These are phyloP conservation scores for Artemisia annua DNA, from an alignment of 129 eudicot genomes.

Conservation along the genomic window DNA sequence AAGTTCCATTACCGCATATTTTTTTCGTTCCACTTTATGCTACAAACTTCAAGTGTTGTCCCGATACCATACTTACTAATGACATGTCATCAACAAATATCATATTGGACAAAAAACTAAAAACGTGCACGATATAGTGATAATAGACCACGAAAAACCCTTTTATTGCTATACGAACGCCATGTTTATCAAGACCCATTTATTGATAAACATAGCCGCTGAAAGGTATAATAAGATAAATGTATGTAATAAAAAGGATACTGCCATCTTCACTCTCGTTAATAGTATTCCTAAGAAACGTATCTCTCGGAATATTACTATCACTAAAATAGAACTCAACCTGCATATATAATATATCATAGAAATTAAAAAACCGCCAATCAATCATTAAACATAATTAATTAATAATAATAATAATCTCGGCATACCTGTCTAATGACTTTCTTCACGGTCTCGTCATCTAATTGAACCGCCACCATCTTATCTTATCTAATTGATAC, in stretches of 20 bases:
- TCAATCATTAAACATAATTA: neutral
- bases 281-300: slow-evolving; percentile 57
- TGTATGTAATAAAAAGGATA: slow-evolving; percentile 48
- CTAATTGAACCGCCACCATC: slow-evolving; percentile 49
- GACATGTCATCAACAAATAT: no score
- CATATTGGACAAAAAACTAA: no score
- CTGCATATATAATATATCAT: slow-evolving; percentile 33
- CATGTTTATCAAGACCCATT: neutral
- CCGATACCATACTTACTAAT: no score
- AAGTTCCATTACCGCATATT: no score
- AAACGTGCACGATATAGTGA: no score
- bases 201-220: neutral
- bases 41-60: no score
- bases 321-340: slow-evolving; percentile 96
- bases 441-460: slow-evolving; percentile 83
- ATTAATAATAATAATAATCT: neutral
- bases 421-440: slow-evolving; percentile 73
- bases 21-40: no score
- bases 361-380: neutral
- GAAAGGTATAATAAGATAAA: neutral
- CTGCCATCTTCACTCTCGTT: slow-evolving; percentile 73
- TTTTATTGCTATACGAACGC: neutral
- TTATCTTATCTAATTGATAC: neutral
- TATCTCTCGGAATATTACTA: slow-evolving; percentile 88
- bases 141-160: no score